Evolutionary conservation across 768 basidiomycete genomes (phyloP).

Genomic region (Clitopilus passeckerianus): DNA sequence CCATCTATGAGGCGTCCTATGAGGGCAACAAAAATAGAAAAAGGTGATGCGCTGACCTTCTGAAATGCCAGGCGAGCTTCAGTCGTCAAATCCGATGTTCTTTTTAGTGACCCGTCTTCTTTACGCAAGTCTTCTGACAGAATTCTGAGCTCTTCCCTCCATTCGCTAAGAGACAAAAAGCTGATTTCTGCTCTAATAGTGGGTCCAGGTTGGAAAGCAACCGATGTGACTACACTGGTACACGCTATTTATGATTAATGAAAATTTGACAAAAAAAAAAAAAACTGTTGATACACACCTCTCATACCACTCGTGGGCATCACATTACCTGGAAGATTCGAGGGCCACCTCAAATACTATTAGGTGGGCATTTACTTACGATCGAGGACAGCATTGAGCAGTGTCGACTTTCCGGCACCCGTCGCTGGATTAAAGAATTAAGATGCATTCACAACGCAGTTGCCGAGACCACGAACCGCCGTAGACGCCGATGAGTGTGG

Average conservation of each 20-base stretch:
- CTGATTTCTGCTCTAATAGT: not conserved
- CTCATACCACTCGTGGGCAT: constrained; percentile 68
- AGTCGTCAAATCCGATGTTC: constrained; percentile 28
- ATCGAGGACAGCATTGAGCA: constrained; percentile 57
- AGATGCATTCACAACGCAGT: not conserved
- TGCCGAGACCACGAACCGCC: not conserved
- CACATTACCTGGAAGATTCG: constrained; percentile 39
- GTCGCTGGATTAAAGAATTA: constrained; percentile 34
- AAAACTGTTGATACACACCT: constrained; percentile 27
- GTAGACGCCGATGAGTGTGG: not conserved
- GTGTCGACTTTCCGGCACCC: constrained; percentile 58
- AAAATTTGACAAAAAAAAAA: no score
- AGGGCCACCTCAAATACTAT: not conserved
- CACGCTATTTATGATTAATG: constrained; percentile 36
- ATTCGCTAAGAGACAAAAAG: not conserved
- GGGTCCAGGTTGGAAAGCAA: constrained; percentile 39
- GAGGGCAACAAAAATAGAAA: not conserved
- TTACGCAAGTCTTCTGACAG: not conserved
- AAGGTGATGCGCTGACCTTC: not conserved
- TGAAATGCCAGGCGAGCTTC: constrained; percentile 55
- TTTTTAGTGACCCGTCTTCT: not conserved
- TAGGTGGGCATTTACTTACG: constrained; percentile 27
- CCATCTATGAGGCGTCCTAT: constrained; percentile 32
- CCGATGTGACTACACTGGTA: constrained; percentile 62
- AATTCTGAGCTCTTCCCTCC: not conserved